These are phyloP conservation scores for Avena eriantha DNA, from an alignment of 176 grass and related monocot species.

Conservation along the genomic window DNA sequence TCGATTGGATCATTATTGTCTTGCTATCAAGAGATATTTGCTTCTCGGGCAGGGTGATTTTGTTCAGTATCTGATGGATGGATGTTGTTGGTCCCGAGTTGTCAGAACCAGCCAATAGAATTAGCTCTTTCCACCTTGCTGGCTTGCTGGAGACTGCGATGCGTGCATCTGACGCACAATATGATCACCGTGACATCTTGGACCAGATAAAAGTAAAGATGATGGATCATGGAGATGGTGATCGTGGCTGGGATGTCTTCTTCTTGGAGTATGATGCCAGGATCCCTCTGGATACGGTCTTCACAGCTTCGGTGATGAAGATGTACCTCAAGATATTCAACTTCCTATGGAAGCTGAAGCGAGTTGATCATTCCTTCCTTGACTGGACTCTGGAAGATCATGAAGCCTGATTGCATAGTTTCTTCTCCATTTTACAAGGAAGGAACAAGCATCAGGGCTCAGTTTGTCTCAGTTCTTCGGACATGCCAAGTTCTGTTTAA, in stretches of 20 bases:
- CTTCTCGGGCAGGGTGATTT: conserved; percentile 98
- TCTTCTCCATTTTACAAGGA: conserved; percentile 87
- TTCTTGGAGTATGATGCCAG: conserved; percentile 92
- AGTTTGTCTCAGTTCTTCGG: conserved; percentile 80
- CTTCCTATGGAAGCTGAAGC: conserved; percentile 91
- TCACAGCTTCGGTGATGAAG: conserved; percentile 93
- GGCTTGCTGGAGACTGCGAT: conserved; percentile 87
- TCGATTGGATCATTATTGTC: conserved; percentile 92
- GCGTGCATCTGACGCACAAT: conserved; percentile 87
- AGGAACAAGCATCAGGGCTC: conserved; percentile 55
- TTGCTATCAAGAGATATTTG: conserved; percentile 93
- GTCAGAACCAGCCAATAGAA: conserved; percentile 91
- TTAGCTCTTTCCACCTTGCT: conserved; percentile 92
- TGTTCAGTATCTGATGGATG: conserved; percentile 98
- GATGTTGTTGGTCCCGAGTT: conserved; percentile 91
- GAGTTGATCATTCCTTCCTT: conserved; percentile 83
- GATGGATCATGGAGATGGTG: conserved; percentile 94
- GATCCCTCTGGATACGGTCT: conserved; percentile 82
- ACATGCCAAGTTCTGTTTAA: conserved; percentile 97
- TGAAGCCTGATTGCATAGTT: conserved; percentile 94
- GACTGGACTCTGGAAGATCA: conserved; percentile 85
- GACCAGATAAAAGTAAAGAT: conserved; percentile 93
- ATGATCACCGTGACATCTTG: conserved; percentile 88
- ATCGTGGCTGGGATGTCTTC: conserved; percentile 95
- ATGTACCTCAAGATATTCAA: conserved; percentile 95